Percentiles rank a stretch among this genome's conserved stretches.
Conservation (phyloP, 1,284 basidiomycete species). For the Stygiomarasmius scandens region DNA sequence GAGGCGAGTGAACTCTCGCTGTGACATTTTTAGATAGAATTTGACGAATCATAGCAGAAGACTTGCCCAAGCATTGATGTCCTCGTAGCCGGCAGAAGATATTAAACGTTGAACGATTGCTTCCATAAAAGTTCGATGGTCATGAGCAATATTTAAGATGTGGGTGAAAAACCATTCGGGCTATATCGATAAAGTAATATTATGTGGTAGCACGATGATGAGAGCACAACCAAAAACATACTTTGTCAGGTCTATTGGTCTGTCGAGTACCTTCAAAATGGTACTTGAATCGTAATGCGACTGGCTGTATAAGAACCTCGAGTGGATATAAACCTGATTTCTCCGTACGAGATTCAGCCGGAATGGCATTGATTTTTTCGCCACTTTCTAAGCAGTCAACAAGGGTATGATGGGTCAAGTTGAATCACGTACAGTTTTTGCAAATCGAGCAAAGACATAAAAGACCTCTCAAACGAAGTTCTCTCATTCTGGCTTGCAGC, state of each 20-base stretch:
- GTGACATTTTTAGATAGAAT: conserved; percentile 9
- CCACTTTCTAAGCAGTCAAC: conserved; percentile 38
- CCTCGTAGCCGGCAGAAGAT: conserved; percentile 58
- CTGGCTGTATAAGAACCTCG: conserved; percentile 83
- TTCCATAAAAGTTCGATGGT: conserved; percentile 81
- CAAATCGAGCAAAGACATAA: conserved; percentile 73
- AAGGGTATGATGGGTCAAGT: not conserved
- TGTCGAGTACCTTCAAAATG: conserved; percentile 89
- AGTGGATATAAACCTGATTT: conserved; percentile 75
- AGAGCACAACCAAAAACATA: conserved; percentile 28
- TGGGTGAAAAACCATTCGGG: conserved; percentile 98
- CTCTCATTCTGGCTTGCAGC: conserved; percentile 52
- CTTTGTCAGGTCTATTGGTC: conserved; percentile 95
- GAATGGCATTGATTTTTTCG: conserved; percentile 42
- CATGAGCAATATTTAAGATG: conserved; percentile 81
- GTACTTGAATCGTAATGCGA: conserved; percentile 90
- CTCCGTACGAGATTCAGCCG: conserved; percentile 26
- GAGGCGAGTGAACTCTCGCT: conserved; percentile 81
- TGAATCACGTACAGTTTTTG: conserved; percentile 70
- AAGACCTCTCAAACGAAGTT: conserved; percentile 71
- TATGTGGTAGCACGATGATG: not conserved
- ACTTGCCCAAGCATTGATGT: conserved; percentile 76
- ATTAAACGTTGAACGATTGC: conserved; percentile 77
- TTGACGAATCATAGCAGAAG: not conserved
- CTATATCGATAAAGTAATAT: conserved; percentile 46